Evolutionary conservation across 2,329 filamentous ascomycete species (phyloP), one percentile per base, ranked within the genome.

Genomic region (Metarhizium rileyi): DNA sequence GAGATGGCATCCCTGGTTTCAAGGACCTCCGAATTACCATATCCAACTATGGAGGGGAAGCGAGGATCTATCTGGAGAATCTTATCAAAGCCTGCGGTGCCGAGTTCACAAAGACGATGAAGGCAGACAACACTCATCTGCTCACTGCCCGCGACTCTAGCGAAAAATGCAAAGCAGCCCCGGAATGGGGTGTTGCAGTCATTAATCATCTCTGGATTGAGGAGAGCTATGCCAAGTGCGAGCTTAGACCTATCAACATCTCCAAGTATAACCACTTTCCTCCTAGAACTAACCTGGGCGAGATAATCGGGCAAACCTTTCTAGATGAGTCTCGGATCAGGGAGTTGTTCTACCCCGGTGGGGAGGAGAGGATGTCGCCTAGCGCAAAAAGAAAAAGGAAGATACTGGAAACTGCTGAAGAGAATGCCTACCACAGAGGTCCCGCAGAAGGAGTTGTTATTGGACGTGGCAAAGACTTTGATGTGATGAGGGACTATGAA

Each of bases 141-240:
- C 85, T 98, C 59, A 95, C 91, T 0, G 93, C 93, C 4, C 86
- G 95, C 58, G 82, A 84, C 51, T 81, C 82, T 50, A 94, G 91
- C 61, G 93, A 97, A 63, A 98, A 98, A 67, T 96, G 87, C 64
- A 83, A 86, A 35, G 93, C 93, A 1, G 93, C 93, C 0, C 80
- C 81, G 53, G 93, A 97, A 68, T 98, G 93, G 93, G 85, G 86
- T 48, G 84, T 97, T 49, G 73, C 89, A 50, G 85, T 95, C 59
- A 74, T 95, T 59, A 98, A 97, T 64, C 93, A 98, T 63, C 75
- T 98, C 1, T 98, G 93, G 93, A 77, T 98, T 43, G 93, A 98
- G 66, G 93, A 98, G 62, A 94, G 90, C 66, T 98, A 97, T 62
- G 89, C 91, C 2, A 89, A 86, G 63, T 95, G 90, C 71, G 78